Base-by-base conservation (phyloP, 2,329 filamentous ascomycete species). In the Pseudogymnoascus sp. region DNA sequence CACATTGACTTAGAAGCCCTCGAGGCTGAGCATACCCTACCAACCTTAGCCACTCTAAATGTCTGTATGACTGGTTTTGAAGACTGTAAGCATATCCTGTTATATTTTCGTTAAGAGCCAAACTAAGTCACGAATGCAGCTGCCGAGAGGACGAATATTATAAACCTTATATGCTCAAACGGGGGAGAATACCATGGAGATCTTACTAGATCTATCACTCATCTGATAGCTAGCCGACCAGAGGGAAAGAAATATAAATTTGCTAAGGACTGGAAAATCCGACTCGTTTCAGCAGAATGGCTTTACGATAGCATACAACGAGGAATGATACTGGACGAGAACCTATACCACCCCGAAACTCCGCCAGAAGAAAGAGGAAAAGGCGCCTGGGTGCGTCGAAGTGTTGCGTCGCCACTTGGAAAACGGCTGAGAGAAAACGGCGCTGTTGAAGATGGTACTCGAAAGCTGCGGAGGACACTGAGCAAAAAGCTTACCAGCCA, bases 171-270 rank as follows among this genome's bases (percentile, higher is more conserved):
- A 82, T 81, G 20, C 84, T 92, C 65, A 77, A 78, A 95, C 70
- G 93, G 93, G 33, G 94, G 87, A n/a, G 78, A 83, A 60, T 97
- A 97, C 72, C 87, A 89, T 28, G 90, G 89, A 61, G 93, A 99
- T 71, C 80, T 99, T 60, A 96, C 92, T 8, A 90, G 87, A 69
- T 81, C 79, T 60, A 90, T 95, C 65, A 96, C 92, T 1, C 94
- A 99, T 74, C 81, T 99, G 14, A 88, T 99, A 65, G 90, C 90
- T 33, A 83, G 83, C 64, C 83, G 82, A 58, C 86, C 93, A 7
- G 84, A 89, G 65, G 93, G 94, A 20, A 89, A 91, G 63, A 99
- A 99, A 74, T 99, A 96, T 72, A 84, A 85, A 61, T 91, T 91
- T 61, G 94, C 93, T n/a, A 86, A 84, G 66, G 81, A 81, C 67